These are phyloP conservation scores for Haplographium delicatum DNA, from an alignment of 495 filamentous ascomycete species.

Conservation along the genomic window DNA sequence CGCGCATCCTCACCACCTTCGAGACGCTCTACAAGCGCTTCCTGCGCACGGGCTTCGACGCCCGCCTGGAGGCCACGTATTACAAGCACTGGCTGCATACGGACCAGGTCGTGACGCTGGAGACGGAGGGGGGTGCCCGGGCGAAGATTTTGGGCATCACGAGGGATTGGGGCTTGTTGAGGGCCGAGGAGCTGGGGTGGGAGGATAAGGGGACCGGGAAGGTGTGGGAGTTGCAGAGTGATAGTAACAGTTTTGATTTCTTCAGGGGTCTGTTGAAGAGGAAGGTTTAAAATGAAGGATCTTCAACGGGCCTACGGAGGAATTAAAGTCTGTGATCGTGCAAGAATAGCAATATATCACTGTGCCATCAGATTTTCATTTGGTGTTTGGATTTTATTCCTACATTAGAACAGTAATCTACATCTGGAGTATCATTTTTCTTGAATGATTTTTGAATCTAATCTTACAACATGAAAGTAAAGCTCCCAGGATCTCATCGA, in stretches of 20 bases:
- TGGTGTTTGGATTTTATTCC: no score
- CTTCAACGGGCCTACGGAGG: no score
- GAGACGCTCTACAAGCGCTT: slow-evolving; percentile 76
- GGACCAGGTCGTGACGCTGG: slow-evolving; percentile 83
- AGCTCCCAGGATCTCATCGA: no score
- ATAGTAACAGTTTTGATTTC: slow-evolving; percentile 99
- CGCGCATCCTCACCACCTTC: slow-evolving; percentile 73
- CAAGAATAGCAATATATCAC: no score
- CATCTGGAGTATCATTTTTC: no score
- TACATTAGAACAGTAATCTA: no score
- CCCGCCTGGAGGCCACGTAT: slow-evolving; percentile 68
- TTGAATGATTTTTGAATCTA: no score
- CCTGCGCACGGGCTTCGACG: slow-evolving; percentile 63
- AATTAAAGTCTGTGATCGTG: no score
- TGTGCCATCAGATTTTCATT: no score
- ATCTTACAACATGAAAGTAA: no score
- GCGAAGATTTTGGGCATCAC: slow-evolving; percentile 89
- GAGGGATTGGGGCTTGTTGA: slow-evolving; percentile 77
- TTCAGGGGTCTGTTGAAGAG: slow-evolving; percentile 81
- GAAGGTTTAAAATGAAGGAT: slow-evolving; percentile 66
- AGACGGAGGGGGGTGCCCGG: slow-evolving; percentile 70
- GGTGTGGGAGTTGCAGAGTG: slow-evolving; percentile 82
- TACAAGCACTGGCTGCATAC: slow-evolving; percentile 87
- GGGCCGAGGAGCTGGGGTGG: slow-evolving; percentile 73
- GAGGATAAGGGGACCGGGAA: slow-evolving; percentile 70